These are phyloP conservation scores for Colletotrichum kahawae DNA, from an alignment of 2,329 filamentous ascomycete genomes.

Conservation along the genomic window DNA sequence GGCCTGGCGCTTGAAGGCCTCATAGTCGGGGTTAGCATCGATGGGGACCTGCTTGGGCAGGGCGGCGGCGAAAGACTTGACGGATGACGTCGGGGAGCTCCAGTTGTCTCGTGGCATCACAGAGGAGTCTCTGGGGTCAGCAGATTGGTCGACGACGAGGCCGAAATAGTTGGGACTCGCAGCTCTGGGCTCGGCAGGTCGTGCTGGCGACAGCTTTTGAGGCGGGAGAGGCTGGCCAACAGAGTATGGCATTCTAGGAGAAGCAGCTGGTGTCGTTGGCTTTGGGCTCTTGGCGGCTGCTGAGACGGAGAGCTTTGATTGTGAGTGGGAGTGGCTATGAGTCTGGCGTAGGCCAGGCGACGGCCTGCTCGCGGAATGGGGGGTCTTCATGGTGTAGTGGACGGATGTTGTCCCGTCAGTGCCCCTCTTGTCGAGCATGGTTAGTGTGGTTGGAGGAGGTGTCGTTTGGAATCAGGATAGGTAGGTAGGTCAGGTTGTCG, in stretches of 20 bases:
- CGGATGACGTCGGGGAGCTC: constrained; percentile 73
- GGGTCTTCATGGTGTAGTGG: constrained; percentile 54
- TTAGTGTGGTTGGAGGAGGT: constrained; percentile 20
- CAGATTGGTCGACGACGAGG: constrained; percentile 65
- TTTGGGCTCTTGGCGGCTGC: constrained; percentile 36
- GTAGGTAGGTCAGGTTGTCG: background rate
- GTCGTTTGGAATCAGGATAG: background rate
- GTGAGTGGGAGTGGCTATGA: constrained; percentile 42
- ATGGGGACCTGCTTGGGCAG: constrained; percentile 73
- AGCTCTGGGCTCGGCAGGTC: constrained; percentile 44
- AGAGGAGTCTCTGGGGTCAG: constrained; percentile 67
- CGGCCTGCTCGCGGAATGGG: constrained; percentile 34
- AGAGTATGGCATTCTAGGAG: constrained; percentile 57
- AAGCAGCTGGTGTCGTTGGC: constrained; percentile 56
- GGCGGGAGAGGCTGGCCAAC: constrained; percentile 61
- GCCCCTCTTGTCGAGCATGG: constrained; percentile 37
- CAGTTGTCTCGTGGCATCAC: constrained; percentile 73
- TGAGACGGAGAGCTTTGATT: constrained; percentile 41
- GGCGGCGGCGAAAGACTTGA: constrained; percentile 71
- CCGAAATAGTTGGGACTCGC: constrained; percentile 89
- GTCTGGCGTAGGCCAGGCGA: constrained; percentile 37
- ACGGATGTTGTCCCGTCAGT: constrained; percentile 36
- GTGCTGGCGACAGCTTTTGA: constrained; percentile 47
- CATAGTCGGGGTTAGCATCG: constrained; percentile 81
- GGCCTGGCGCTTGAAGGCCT: constrained; percentile 77